These are phyloP conservation scores for Fusarium tanahbumbuense DNA, from an alignment of 2,329 filamentous ascomycete genomes.

Conservation along the genomic window DNA sequence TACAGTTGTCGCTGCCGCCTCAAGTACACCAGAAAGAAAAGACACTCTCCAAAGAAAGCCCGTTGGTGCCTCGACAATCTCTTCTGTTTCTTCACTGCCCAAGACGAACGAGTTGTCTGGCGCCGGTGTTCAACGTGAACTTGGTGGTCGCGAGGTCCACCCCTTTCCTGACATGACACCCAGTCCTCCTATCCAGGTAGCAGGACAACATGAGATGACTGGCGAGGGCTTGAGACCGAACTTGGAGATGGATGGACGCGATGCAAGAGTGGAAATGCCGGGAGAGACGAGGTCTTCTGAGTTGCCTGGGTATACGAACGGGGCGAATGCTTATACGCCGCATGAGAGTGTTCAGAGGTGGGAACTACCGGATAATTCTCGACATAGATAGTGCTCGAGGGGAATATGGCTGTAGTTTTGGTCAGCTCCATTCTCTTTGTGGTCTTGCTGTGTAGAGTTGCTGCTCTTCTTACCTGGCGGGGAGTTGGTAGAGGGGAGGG, in stretches of 20 bases:
- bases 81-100: constrained; percentile 37
- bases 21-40: constrained; percentile 16
- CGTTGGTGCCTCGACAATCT: constrained; percentile 28
- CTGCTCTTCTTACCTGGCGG: background rate
- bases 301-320: constrained; percentile 26
- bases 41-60: constrained; percentile 36
- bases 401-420: rapidly evolving
- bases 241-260: constrained; percentile 39
- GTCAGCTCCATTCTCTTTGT: background rate
- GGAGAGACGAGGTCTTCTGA: constrained; percentile 33
- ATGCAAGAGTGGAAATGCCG: constrained; percentile 33
- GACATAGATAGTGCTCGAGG: background rate
- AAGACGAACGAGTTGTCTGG: constrained; percentile 39
- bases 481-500: background rate
- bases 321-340: constrained; percentile 23
- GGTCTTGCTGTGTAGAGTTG: rapidly evolving
- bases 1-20: background rate
- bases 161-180: constrained; percentile 30
- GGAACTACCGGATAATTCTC: constrained; percentile 42
- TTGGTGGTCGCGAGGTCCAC: constrained; percentile 29
- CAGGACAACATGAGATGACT: constrained; percentile 41
- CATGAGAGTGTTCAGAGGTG: constrained; percentile 33
- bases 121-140: constrained; percentile 23
- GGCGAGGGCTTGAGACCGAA: constrained; percentile 33
- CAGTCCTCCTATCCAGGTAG: constrained; percentile 29